phyloP scores from a whole-genome alignment of 352 stramenopile genomes.

The Elongisporangium anandrum region DNA sequence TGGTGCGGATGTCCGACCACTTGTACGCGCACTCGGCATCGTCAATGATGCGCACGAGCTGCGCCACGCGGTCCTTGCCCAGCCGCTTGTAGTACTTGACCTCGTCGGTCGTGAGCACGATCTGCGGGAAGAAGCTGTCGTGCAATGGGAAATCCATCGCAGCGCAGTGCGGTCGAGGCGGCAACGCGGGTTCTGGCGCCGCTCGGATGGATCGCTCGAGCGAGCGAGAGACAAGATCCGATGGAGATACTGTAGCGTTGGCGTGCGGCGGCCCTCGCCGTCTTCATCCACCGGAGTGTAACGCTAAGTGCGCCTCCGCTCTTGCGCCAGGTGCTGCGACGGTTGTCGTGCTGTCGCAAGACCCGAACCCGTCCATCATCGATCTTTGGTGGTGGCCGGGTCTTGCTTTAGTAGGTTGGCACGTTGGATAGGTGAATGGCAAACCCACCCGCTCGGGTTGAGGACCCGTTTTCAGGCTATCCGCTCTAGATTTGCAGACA shows the following conservation, averaged over 20 bases:
- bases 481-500: neutral
- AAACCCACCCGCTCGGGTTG: neutral
- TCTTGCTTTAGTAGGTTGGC: neutral
- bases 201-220: no score
- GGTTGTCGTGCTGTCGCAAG: neutral
- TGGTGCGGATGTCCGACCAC: conserved; percentile 21
- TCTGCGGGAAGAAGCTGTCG: conserved; percentile 80
- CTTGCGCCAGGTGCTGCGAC: neutral
- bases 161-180: neutral
- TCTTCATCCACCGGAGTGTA: neutral
- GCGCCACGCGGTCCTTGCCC: conserved; percentile 64
- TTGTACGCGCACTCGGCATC: conserved; percentile 77
- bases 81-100: conserved; percentile 72
- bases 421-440: no score
- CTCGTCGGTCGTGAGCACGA: conserved; percentile 64
- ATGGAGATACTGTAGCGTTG: neutral
- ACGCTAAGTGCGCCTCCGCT: neutral
- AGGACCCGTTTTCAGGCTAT: neutral
- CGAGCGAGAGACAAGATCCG: neutral
- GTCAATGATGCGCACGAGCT: conserved; percentile 76
- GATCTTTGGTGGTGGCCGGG: neutral
- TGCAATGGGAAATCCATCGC: conserved; percentile 65
- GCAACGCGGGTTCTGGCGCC: neutral
- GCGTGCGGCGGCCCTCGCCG: neutral
- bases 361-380: neutral